Percentiles rank a stretch among this genome's conserved stretches.
phyloP scores from a whole-genome alignment of 805 yeast species.

The Wickerhamomyces ciferrii region DNA sequence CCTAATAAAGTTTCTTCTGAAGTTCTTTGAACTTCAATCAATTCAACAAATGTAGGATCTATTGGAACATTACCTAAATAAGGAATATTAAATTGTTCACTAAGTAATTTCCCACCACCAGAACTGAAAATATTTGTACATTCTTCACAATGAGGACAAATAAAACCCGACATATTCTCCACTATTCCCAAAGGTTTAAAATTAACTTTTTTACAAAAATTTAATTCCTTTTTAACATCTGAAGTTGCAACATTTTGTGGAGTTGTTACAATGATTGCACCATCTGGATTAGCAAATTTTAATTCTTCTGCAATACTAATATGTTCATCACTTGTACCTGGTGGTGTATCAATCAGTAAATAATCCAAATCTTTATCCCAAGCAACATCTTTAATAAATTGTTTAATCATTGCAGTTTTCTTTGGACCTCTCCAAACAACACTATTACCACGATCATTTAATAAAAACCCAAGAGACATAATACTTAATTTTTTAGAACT shows the following conservation, averaged over 20 bases:
- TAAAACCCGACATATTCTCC: constrained; percentile 96
- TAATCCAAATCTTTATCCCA: constrained; percentile 77
- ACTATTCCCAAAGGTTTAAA: constrained; percentile 78
- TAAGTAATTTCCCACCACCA: constrained; percentile 82
- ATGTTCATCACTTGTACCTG: constrained; percentile 98
- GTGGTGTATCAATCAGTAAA: constrained; percentile 92
- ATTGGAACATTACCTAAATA: constrained; percentile 89
- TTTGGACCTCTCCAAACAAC: constrained; percentile 99
- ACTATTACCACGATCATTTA: constrained; percentile 79
- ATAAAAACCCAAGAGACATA: constrained; percentile 85
- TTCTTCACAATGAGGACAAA: constrained; percentile 91
- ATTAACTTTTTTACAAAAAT: constrained; percentile 83
- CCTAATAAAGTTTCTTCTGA: constrained; percentile 25
- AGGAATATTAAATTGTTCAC: constrained; percentile 55
- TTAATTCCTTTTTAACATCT: constrained; percentile 91
- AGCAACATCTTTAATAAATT: constrained; percentile 81
- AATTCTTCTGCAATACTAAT: constrained; percentile 94
- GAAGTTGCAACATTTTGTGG: constrained; percentile 93
- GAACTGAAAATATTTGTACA: constrained; percentile 87
- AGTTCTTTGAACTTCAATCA: constrained; percentile 58
- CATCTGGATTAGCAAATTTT: constrained; percentile 67
- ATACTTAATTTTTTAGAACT: constrained; percentile 48
- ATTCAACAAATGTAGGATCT: constrained; percentile 84
- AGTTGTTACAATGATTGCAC: constrained; percentile 93
- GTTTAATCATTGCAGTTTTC: constrained; percentile 96